These are phyloP conservation scores for Aureobasidium vineae DNA, from an alignment of 2,329 filamentous ascomycete genomes.

Conservation along the genomic window DNA sequence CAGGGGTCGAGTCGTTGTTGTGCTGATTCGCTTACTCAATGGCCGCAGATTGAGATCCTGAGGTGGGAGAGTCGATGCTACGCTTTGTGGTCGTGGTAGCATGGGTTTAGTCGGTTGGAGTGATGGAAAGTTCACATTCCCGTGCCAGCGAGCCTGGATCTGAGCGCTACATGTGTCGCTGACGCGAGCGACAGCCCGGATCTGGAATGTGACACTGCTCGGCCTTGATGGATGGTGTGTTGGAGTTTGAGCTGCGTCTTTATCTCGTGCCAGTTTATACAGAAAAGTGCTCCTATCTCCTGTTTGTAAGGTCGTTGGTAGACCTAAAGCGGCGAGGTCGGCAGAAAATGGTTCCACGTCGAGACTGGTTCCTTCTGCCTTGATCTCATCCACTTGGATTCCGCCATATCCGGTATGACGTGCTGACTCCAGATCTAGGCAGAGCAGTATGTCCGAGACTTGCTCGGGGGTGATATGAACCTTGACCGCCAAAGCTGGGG, in stretches of 20 bases:
- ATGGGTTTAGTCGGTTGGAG: background rate
- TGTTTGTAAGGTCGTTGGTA: constrained; percentile 57
- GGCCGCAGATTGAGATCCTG: constrained; percentile 5
- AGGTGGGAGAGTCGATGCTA: background rate
- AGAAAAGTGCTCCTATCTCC: constrained; percentile 73
- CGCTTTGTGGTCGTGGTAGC: constrained; percentile 5
- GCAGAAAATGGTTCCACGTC: constrained; percentile 58
- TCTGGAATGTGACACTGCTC: constrained; percentile 44
- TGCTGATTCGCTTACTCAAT: constrained; percentile 20
- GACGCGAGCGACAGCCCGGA: constrained; percentile 59
- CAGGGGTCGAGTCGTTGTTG: constrained; percentile 8
- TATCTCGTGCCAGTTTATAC: constrained; percentile 58
- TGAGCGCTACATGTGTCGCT: constrained; percentile 54
- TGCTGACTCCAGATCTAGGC: constrained; percentile 72
- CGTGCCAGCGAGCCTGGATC: constrained; percentile 29
- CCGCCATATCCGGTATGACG: constrained; percentile 63
- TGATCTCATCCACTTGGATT: constrained; percentile 59
- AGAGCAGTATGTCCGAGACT: constrained; percentile 56
- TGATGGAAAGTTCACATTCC: constrained; percentile 28
- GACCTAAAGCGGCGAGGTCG: constrained; percentile 46
- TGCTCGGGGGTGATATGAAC: constrained; percentile 66
- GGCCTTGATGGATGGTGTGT: background rate
- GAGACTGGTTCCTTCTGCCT: constrained; percentile 58
- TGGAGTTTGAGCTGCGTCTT: background rate
- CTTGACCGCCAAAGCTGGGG: constrained; percentile 65